Conservation (phyloP, 306 rosid genomes). For the Betula pendula region DNA sequence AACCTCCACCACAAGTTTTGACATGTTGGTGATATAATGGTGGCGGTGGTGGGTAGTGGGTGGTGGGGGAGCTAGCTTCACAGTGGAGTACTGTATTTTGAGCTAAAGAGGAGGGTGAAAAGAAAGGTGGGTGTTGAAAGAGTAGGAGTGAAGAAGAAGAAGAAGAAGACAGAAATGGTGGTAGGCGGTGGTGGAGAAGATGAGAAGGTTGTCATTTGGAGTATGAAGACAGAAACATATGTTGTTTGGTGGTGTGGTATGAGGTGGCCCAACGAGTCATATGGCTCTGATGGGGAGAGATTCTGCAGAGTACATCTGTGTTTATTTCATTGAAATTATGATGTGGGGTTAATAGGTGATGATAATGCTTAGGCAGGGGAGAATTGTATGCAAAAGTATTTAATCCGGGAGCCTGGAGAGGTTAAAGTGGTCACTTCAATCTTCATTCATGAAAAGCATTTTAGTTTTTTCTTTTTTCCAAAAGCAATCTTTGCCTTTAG, state of each 20-base stretch:
- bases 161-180: conserved; percentile 18
- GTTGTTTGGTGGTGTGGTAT: conserved; percentile 20
- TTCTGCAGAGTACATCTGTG: conserved; percentile 22
- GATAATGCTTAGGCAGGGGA: conserved; percentile 17
- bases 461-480: background rate
- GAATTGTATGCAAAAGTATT: background rate
- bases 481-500: conserved; percentile 13
- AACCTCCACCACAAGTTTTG: conserved; percentile 71
- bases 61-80: background rate
- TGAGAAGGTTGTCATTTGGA: conserved; percentile 43
- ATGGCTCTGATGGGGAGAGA: conserved; percentile 24
- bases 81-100: background rate
- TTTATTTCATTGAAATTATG: background rate
- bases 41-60: too few species aligned
- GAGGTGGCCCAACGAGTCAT: conserved; percentile 31
- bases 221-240: conserved; percentile 51
- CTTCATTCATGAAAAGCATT: conserved; percentile 8
- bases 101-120: background rate
- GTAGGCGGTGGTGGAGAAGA: conserved; percentile 4
- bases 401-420: background rate
- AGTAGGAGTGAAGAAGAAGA: conserved; percentile 17
- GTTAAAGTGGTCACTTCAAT: conserved; percentile 20
- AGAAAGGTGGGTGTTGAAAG: conserved; percentile 20
- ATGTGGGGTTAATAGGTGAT: conserved; percentile 17
- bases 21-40: conserved; percentile 34